Base-by-base conservation (phyloP, 116 monocot genomes). In the Zostera marina region DNA sequence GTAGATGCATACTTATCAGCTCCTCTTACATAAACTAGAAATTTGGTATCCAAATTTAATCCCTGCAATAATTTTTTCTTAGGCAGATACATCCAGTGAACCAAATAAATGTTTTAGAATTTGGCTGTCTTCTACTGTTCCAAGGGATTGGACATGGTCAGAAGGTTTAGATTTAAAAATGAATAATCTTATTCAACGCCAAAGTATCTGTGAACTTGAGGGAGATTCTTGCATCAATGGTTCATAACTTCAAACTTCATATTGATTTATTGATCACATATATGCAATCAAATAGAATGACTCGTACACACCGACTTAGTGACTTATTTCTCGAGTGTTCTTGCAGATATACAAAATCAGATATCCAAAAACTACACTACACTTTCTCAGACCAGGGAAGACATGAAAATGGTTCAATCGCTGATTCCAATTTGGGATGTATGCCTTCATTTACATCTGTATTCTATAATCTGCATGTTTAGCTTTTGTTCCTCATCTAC, bases 361-460 rank as follows among this genome's bases (percentile, higher is more conserved):
- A 84, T 71, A 63, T 61, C 60, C 65, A 96, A 83, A 72, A 72
- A 80, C 57, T 83, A 86, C 47, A 72, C 85, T 12, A 81, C 96
- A 61, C 72, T 96, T 66, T 96, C 96, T 65, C 90, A 96, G 67
- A 68, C 75, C 68, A 62, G 63, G 15, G 59, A 76, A 2, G 82
- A 78, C 22, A 59, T 68, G 39, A 96, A 81, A 74, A 85, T 96
- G 90, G 96, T 96, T 77, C 90, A 85, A 63, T 96, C 96, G 41
- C 86, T 96, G 19, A 22, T 96, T 52, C 78, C 82, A 60, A 89
- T 96, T 68, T 96, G 96, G 96, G 90, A 89, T 82, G 96, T 88
- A 0, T 48, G 70, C 74, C 66, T 8, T 56, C 9, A 22, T 8
- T n/a, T 56, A 13, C n/a, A 19, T 51, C 21, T 56, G 38, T 38